These are phyloP conservation scores for Ichthyophthirius multifiliis DNA, from an alignment of 169 alveolate species.

Conservation along the genomic window DNA sequence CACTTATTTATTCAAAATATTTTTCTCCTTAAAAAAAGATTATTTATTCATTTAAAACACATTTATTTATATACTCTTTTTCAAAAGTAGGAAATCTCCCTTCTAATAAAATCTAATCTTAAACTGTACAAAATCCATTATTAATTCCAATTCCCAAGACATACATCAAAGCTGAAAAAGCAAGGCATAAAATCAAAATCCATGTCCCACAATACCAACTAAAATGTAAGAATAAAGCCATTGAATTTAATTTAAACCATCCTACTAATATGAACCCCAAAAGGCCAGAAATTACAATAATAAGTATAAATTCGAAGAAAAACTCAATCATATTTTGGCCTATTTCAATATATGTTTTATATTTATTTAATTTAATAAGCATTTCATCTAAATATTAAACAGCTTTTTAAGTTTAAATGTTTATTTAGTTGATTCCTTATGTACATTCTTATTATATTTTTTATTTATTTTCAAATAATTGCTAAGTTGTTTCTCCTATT, in stretches of 20 bases:
- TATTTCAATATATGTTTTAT: slow-evolving; percentile 5
- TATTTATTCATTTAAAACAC: neutral
- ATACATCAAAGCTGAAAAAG: neutral
- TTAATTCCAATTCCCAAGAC: neutral
- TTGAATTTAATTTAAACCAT: slow-evolving; percentile 19
- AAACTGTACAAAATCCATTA: neutral
- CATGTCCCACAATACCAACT: slow-evolving; percentile 1
- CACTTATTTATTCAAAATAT: neutral
- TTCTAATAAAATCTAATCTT: neutral
- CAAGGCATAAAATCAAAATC: neutral
- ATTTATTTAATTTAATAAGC: neutral
- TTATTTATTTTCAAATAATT: too few species aligned
- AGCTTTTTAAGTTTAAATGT: neutral
- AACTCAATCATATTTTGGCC: slow-evolving; percentile 10
- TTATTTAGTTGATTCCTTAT: neutral
- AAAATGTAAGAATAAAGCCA: slow-evolving; percentile 8
- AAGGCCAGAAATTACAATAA: neutral
- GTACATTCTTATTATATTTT: too few species aligned
- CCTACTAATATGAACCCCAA: slow-evolving; percentile 16
- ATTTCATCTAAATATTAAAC: slow-evolving; percentile 7
- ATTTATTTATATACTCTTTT: neutral
- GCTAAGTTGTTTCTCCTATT: too few species aligned
- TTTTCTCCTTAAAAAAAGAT: neutral
- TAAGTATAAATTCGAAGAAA: slow-evolving; percentile 9
- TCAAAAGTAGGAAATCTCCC: neutral